phyloP scores from a whole-genome alignment of 1,139 yeast species.

The Taphrina communis region DNA sequence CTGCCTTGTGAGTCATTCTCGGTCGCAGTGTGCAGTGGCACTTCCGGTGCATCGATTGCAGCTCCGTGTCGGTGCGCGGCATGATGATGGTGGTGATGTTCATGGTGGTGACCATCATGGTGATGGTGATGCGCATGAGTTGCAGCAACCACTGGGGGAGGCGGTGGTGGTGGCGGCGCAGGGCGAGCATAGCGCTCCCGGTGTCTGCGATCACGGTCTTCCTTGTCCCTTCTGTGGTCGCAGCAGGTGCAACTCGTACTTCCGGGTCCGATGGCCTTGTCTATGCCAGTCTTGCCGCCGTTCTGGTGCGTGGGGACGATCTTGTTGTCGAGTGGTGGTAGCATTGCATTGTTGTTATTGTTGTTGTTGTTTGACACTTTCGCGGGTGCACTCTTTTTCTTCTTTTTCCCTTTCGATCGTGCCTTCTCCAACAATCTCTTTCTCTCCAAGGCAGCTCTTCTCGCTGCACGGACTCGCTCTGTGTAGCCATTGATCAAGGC shows the following conservation, averaged over 20 bases:
- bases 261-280: slow-evolving; percentile 37
- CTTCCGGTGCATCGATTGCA: not conserved
- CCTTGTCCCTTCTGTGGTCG: slow-evolving; percentile 23
- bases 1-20: slow-evolving; percentile 6
- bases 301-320: slow-evolving; percentile 7
- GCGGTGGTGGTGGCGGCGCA: slow-evolving; percentile 17
- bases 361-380: slow-evolving; percentile 1
- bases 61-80: not conserved
- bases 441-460: slow-evolving; percentile 45
- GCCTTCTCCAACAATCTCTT: slow-evolving; percentile 47
- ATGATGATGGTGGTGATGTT: not conserved
- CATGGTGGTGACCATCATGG: slow-evolving; percentile 7
- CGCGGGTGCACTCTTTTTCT: slow-evolving; percentile 25
- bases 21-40: not conserved
- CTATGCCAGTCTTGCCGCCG: slow-evolving; percentile 34
- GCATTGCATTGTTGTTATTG: not conserved
- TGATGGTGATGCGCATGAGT: not conserved
- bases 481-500: slow-evolving; percentile 60
- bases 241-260: slow-evolving; percentile 35
- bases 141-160: not conserved
- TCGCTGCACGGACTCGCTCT: slow-evolving; percentile 52
- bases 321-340: not conserved
- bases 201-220: slow-evolving; percentile 10
- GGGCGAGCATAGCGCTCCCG: slow-evolving; percentile 13
- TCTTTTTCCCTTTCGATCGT: slow-evolving; percentile 43